These are phyloP conservation scores for Penicillium sclerotiorum DNA, from an alignment of 2,329 filamentous ascomycete genomes.

Conservation along the genomic window DNA sequence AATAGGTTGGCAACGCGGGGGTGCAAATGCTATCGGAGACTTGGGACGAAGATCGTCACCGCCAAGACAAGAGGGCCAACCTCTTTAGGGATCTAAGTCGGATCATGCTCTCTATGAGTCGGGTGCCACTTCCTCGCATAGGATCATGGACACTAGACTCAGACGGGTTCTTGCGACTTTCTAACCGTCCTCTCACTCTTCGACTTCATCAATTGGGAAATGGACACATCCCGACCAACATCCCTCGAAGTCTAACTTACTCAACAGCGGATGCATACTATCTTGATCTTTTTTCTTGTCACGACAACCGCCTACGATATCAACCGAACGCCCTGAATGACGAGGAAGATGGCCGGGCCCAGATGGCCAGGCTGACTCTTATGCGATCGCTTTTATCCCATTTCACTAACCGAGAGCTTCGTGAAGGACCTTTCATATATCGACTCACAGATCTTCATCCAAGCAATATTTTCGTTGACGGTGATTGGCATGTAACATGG, in stretches of 20 bases:
- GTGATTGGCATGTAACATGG: slow-evolving; percentile 20
- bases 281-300: slow-evolving; percentile 35
- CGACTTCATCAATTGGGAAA: slow-evolving; percentile 39
- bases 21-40: slow-evolving; percentile 32
- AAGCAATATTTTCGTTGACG: slow-evolving; percentile 30
- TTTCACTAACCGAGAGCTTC: slow-evolving; percentile 32
- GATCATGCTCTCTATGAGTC: slow-evolving; percentile 26
- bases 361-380: slow-evolving; percentile 33
- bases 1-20: slow-evolving; percentile 27
- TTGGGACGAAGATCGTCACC: slow-evolving; percentile 27
- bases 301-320: slow-evolving; percentile 37
- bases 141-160: slow-evolving; percentile 36
- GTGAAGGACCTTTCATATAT: slow-evolving; percentile 38
- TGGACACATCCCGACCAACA: slow-evolving; percentile 34
- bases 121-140: slow-evolving; percentile 33
- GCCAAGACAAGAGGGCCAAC: slow-evolving; percentile 17
- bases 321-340: slow-evolving; percentile 38
- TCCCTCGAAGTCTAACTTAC: slow-evolving; percentile 37
- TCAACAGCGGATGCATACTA: slow-evolving; percentile 29
- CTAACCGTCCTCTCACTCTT: slow-evolving; percentile 41
- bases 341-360: slow-evolving; percentile 30
- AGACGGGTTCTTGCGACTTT: slow-evolving; percentile 29
- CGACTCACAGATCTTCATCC: slow-evolving; percentile 42
- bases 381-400: slow-evolving; percentile 33
- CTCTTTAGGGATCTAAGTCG: slow-evolving; percentile 25